These are phyloP conservation scores for Aspergillus proliferans DNA, from an alignment of 2,329 filamentous ascomycete species.

Conservation along the genomic window DNA sequence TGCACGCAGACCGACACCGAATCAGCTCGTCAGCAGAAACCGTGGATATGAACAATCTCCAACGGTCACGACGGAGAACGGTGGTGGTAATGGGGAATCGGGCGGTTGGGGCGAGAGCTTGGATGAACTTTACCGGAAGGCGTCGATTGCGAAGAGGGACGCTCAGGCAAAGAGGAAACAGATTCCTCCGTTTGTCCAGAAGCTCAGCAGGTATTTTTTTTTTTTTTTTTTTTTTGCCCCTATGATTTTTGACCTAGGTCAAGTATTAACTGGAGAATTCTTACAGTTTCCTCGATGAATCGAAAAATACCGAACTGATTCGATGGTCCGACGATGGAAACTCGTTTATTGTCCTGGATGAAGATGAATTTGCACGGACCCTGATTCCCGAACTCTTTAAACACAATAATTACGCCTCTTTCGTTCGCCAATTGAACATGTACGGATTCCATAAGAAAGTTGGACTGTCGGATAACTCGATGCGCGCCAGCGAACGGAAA, in stretches of 20 bases:
- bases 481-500: conserved; percentile 94
- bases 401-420: conserved; percentile 73
- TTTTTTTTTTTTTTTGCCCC: background rate
- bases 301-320: conserved; percentile 89
- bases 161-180: conserved; percentile 86
- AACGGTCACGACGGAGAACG: conserved; percentile 23
- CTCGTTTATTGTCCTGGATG: conserved; percentile 92
- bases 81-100: conserved; percentile 16
- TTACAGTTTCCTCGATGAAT: conserved; percentile 80
- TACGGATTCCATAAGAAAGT: conserved; percentile 65
- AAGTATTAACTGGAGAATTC: conserved; percentile 9
- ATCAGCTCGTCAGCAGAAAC: conserved; percentile 33
- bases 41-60: conserved; percentile 34
- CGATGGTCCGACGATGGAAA: conserved; percentile 95
- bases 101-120: conserved; percentile 57
- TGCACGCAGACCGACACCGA: conserved; percentile 33
- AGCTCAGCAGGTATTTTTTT: conserved; percentile 76
- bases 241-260: background rate
- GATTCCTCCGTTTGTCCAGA: conserved; percentile 96
- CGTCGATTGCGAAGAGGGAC: conserved; percentile 76
- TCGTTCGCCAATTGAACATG: conserved; percentile 66
- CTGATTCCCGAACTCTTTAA: conserved; percentile 71
- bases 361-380: conserved; percentile 77
- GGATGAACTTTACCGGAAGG: conserved; percentile 71
- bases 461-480: conserved; percentile 89